Evolutionary conservation across 176 grass and related monocot genomes (phyloP).

Genomic region (Oryza coarctata): DNA sequence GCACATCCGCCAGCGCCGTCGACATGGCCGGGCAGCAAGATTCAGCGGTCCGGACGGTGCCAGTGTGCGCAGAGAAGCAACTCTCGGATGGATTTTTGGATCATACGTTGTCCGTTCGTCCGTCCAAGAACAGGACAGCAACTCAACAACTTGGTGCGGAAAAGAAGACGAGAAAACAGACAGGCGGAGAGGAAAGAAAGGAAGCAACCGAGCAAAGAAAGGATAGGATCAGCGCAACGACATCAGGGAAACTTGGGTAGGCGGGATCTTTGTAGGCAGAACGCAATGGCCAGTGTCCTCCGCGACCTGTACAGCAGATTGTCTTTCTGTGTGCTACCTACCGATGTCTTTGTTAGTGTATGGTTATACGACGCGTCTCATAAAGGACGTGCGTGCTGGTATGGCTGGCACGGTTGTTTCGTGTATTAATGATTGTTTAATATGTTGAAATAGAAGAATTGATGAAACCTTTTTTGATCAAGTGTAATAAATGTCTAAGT

Average conservation of each 20-base stretch:
- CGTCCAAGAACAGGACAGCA: constrained; percentile 38
- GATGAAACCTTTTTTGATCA: no score
- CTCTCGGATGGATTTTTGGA: constrained; percentile 30
- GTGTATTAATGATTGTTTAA: no score
- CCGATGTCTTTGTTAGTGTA: no score
- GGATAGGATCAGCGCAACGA: constrained; percentile 51
- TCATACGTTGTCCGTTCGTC: constrained; percentile 32
- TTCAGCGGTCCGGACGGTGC: constrained; percentile 6
- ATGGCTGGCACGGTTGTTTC: no score
- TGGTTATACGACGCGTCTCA: neutral
- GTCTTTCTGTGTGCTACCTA: no score
- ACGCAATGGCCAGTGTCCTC: constrained; percentile 13
- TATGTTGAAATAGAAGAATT: no score
- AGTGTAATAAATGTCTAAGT: no score
- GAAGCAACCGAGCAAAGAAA: neutral
- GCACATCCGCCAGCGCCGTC: constrained; percentile 35
- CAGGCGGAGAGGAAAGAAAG: neutral
- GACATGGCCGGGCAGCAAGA: constrained; percentile 38
- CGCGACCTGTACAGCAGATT: neutral
- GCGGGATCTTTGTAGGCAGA: constrained; percentile 45
- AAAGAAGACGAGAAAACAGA: neutral
- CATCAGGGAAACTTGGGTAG: constrained; percentile 18
- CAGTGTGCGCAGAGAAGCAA: constrained; percentile 30
- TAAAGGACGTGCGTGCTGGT: no score
- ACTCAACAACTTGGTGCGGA: constrained; percentile 27